Conservation (phyloP, 768 basidiomycete species). For the Termitomyces eurrhizus region DNA sequence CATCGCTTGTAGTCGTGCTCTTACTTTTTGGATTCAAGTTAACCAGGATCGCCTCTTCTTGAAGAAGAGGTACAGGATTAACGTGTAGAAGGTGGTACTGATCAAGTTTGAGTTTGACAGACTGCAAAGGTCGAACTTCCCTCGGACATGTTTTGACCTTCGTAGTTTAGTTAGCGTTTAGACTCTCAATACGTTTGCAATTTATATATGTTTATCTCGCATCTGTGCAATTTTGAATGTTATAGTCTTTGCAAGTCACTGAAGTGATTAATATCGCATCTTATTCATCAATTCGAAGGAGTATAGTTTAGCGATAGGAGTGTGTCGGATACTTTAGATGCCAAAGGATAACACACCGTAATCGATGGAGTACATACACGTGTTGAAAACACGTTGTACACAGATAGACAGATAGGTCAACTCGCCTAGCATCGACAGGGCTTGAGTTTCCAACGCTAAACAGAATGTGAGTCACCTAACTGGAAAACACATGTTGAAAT, state of each 20-base stretch:
- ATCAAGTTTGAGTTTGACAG: conserved; percentile 16
- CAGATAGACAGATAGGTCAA: conserved; percentile 4
- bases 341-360: conserved; percentile 9
- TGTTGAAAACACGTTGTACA: conserved; percentile 22
- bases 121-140: conserved; percentile 3
- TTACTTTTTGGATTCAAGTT: conserved; percentile 10
- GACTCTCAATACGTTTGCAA: conserved; percentile 9
- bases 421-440: neutral
- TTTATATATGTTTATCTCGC: conserved; percentile 9
- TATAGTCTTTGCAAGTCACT: neutral
- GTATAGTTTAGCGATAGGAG: conserved; percentile 7
- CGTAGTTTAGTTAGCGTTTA: conserved; percentile 16
- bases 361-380: conserved; percentile 26
- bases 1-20: conserved; percentile 8
- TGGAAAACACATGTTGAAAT: conserved; percentile 8
- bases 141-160: conserved; percentile 8
- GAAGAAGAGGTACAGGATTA: conserved; percentile 12
- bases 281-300: conserved; percentile 13
- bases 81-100: conserved; percentile 9
- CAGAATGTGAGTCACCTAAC: conserved; percentile 6
- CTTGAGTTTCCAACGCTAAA: conserved; percentile 3
- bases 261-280: neutral
- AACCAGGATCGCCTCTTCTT: conserved; percentile 11
- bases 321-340: conserved; percentile 8
- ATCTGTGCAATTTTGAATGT: neutral